A percentile compares a stretch with the other conserved stretches of the same genome.
Conservation (phyloP, 345 rosid genomes). For the Rhodomyrtus tomentosa region DNA sequence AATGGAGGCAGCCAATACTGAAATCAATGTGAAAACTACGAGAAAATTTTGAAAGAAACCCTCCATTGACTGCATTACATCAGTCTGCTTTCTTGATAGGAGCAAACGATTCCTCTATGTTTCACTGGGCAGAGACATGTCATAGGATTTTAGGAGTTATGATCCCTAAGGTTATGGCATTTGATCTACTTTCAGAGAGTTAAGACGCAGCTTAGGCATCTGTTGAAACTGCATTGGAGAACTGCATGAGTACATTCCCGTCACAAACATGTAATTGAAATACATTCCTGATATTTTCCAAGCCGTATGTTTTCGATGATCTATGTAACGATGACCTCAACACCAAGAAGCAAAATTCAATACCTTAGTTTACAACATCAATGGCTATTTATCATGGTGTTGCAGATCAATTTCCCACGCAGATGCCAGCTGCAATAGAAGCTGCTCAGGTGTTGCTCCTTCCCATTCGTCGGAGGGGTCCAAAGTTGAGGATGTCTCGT, state of each 20-base stretch:
- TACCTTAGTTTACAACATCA: neutral
- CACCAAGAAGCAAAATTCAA: neutral
- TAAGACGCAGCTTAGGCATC: neutral
- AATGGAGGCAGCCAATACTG: neutral
- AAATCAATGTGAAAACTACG: neutral
- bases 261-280: neutral
- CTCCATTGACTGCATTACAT: neutral
- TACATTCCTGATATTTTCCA: neutral
- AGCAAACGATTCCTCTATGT: neutral
- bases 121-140: neutral
- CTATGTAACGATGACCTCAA: neutral
- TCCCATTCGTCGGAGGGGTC: conserved; percentile 96
- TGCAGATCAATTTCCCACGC: conserved; percentile 83
- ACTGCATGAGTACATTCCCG: neutral
- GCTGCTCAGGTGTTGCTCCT: conserved; percentile 69
- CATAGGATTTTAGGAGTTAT: neutral
- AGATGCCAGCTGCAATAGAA: conserved; percentile 75
- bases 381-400: conserved; percentile 46
- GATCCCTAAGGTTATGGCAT: neutral
- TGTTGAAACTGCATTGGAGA: neutral
- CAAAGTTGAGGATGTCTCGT: conserved; percentile 59
- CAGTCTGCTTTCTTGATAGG: neutral
- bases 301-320: neutral
- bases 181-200: neutral
- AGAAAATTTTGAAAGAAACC: too few species aligned